A percentile compares a stretch with the other conserved stretches of the same genome.
phyloP scores from a whole-genome alignment of 192 early-diverging fungal genomes.

The Backusella macrospora region DNA sequence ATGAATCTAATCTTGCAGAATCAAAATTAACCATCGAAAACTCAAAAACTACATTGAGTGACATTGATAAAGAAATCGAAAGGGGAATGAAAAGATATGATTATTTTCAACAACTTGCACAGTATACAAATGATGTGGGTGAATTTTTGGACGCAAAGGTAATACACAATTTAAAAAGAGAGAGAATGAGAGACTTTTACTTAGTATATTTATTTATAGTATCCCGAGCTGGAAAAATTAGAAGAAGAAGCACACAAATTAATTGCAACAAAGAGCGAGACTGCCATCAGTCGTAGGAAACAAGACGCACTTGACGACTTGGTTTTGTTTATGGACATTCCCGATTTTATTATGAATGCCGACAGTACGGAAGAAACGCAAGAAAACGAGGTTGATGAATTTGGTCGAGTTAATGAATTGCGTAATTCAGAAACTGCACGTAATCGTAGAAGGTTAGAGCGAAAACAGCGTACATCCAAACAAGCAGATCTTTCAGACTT shows the following conservation, averaged over 20 bases:
- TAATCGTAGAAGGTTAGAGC: slow-evolving; percentile 36
- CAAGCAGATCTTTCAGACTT: slow-evolving; percentile 3
- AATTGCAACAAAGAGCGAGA: slow-evolving; percentile 36
- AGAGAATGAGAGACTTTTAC: slow-evolving; percentile 1
- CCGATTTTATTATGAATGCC: slow-evolving; percentile 8
- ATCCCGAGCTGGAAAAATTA: slow-evolving; percentile 53
- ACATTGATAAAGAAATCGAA: slow-evolving; percentile 45
- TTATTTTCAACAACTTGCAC: slow-evolving; percentile 54
- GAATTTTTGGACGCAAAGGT: slow-evolving; percentile 61
- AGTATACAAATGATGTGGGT: slow-evolving; percentile 51
- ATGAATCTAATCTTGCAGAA: slow-evolving; percentile 45
- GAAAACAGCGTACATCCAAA: slow-evolving; percentile 21
- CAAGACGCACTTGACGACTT: slow-evolving; percentile 49
- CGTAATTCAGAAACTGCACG: slow-evolving; percentile 33
- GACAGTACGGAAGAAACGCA: neutral
- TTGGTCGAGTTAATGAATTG: slow-evolving; percentile 39
- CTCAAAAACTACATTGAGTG: slow-evolving; percentile 27
- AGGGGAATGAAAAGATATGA: slow-evolving; percentile 47
- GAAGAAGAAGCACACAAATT: slow-evolving; percentile 48
- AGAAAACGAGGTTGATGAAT: slow-evolving; percentile 42
- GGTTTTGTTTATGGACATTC: slow-evolving; percentile 41
- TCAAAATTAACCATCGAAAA: slow-evolving; percentile 39
- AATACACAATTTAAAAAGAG: neutral
- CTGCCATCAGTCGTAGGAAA: slow-evolving; percentile 38
- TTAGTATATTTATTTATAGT: slow-evolving; percentile 22